These are phyloP conservation scores for Fusarium xyrophilum DNA, from an alignment of 2,329 filamentous ascomycete species.

Conservation along the genomic window DNA sequence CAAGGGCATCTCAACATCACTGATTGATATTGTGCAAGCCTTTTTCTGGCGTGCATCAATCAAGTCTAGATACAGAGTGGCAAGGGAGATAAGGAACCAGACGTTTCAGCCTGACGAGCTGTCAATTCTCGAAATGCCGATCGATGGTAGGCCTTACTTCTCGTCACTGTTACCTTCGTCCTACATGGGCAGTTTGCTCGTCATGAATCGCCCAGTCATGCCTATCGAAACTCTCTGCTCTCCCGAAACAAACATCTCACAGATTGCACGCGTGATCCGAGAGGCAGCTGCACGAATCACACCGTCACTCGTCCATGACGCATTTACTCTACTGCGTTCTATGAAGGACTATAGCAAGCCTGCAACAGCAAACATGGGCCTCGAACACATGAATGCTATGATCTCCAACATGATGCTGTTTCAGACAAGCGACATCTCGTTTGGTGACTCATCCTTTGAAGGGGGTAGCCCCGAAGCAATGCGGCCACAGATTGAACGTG, in stretches of 20 bases:
- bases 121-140: constrained; percentile 13
- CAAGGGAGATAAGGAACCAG: not conserved
- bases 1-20: not conserved
- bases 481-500: constrained; percentile 9
- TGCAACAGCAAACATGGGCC: constrained; percentile 11
- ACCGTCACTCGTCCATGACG: not conserved
- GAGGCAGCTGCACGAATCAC: constrained; percentile 3
- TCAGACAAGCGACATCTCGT: constrained; percentile 3
- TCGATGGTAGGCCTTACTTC: constrained; percentile 6
- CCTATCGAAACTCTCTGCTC: not conserved
- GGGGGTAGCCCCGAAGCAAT: constrained; percentile 4
- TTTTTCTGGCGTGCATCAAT: constrained; percentile 12
- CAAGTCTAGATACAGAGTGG: constrained; percentile 1
- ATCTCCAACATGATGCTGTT: constrained; percentile 11
- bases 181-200: constrained; percentile 6
- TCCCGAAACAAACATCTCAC: not conserved
- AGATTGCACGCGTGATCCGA: not conserved
- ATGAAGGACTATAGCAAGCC: constrained; percentile 15
- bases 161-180: not conserved
- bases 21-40: not conserved
- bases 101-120: not conserved
- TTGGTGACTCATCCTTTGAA: not conserved
- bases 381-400: constrained; percentile 11
- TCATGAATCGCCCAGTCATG: not conserved
- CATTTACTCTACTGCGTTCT: not conserved